phyloP scores from a whole-genome alignment of 441 rosid genomes.

The Adansonia madagascariensis region DNA sequence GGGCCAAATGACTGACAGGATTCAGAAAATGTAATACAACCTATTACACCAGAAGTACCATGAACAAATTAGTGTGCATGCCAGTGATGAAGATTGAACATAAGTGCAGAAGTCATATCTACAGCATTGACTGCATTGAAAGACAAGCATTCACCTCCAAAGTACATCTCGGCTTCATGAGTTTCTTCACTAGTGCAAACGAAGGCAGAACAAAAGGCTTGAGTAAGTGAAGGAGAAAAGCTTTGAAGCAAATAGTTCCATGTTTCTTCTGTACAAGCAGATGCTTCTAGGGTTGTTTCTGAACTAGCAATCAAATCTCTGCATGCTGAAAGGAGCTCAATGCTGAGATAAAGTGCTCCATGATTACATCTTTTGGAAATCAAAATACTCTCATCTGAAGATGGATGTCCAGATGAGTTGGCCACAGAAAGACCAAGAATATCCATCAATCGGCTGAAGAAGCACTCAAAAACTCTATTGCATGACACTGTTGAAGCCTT shows the following conservation, averaged over 20 bases:
- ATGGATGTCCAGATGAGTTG: constrained; percentile 38
- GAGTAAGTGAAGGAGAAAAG: constrained; percentile 53
- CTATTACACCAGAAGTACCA: neutral
- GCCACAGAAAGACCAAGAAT: constrained; percentile 51
- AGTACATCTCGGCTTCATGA: constrained; percentile 44
- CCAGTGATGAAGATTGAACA: neutral
- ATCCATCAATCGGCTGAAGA: constrained; percentile 62
- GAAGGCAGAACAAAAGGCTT: constrained; percentile 49
- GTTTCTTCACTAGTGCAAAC: constrained; percentile 37
- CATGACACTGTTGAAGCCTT: constrained; percentile 67
- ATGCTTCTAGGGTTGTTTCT: constrained; percentile 32
- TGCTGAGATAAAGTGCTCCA: constrained; percentile 72
- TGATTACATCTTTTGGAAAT: constrained; percentile 46
- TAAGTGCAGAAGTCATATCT: constrained; percentile 16
- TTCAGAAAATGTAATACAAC: constrained; percentile 1
- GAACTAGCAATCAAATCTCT: constrained; percentile 54
- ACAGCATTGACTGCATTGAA: constrained; percentile 11
- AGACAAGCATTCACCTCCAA: constrained; percentile 65
- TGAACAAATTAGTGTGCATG: neutral
- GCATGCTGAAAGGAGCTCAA: constrained; percentile 72
- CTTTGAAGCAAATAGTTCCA: constrained; percentile 54
- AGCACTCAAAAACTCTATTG: constrained; percentile 54
- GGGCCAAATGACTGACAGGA: neutral
- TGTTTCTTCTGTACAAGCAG: constrained; percentile 42
- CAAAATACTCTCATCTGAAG: constrained; percentile 32